Conservation (phyloP, 164 flowering plant species). For the Sextonia rubra region DNA sequence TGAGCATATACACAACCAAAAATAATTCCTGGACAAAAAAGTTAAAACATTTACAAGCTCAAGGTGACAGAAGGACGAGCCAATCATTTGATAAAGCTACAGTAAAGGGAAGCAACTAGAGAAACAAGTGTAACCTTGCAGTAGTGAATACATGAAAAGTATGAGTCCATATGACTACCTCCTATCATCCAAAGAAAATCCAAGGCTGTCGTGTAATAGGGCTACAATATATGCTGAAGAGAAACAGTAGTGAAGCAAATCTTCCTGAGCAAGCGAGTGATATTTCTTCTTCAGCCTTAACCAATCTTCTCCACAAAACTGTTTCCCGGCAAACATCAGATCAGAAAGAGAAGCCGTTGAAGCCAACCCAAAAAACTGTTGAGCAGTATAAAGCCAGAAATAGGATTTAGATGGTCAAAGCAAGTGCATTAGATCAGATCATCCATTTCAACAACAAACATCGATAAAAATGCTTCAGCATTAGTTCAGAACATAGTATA, state of each 20-base stretch:
- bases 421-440: neutral
- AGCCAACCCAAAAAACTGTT: constrained; percentile 72
- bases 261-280: constrained; percentile 49
- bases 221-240: constrained; percentile 97
- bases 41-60: too few species aligned
- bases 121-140: neutral
- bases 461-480: neutral
- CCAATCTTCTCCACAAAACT: constrained; percentile 84
- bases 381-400: constrained; percentile 10
- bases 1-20: too few species aligned
- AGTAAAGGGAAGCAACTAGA: neutral
- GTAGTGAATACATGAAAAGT: neutral
- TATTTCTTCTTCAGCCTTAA: constrained; percentile 46
- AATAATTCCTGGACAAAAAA: too few species aligned
- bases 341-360: constrained; percentile 54
- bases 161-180: constrained; percentile 39
- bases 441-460: neutral
- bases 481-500: neutral
- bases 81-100: too few species aligned
- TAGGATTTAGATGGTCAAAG: neutral
- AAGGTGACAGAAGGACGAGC: too few species aligned
- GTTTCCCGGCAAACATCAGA: constrained; percentile 63
- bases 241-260: constrained; percentile 73
- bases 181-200: constrained; percentile 63
- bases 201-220: constrained; percentile 84